Evolutionary conservation across 2,329 filamentous ascomycete genomes (phyloP).

Genomic region (Xylariaceae sp.): DNA sequence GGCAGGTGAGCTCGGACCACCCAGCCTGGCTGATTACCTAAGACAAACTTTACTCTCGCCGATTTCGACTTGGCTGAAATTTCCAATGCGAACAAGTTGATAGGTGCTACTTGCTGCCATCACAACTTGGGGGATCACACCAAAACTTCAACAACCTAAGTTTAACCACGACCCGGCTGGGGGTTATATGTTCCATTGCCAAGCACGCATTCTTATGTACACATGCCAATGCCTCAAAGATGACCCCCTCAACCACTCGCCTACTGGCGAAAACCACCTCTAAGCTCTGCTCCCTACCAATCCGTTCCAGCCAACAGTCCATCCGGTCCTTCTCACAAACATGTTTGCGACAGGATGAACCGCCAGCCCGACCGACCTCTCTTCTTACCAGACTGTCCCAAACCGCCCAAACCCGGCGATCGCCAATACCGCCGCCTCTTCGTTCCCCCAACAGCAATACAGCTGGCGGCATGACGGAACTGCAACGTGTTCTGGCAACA

Average conservation of each 20-base stretch:
- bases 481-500: conserved; percentile 28
- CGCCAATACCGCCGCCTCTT: neutral
- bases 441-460: neutral
- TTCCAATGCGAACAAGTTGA: conserved; percentile 7
- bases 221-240: conserved; percentile 42
- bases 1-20: too few species aligned
- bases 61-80: conserved; percentile 13
- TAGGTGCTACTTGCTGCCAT: too few species aligned
- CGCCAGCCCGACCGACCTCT: conserved; percentile 2
- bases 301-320: conserved; percentile 31
- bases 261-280: conserved; percentile 49
- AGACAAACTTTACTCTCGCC: neutral
- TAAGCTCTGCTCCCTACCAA: conserved; percentile 36
- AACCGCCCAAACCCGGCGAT: neutral
- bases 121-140: too few species aligned
- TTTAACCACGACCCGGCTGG: neutral
- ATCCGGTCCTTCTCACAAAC: conserved; percentile 50
- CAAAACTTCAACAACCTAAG: neutral
- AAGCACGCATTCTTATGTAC: neutral
- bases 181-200: neutral
- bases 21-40: neutral
- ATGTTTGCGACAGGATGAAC: conserved; percentile 34
- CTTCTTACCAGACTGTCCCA: conserved; percentile 1
- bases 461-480: conserved; percentile 8
- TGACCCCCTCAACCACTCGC: conserved; percentile 54